These are phyloP conservation scores for Aspergillus oerlinghausenensis DNA, from an alignment of 2,329 filamentous ascomycete genomes.

Conservation along the genomic window DNA sequence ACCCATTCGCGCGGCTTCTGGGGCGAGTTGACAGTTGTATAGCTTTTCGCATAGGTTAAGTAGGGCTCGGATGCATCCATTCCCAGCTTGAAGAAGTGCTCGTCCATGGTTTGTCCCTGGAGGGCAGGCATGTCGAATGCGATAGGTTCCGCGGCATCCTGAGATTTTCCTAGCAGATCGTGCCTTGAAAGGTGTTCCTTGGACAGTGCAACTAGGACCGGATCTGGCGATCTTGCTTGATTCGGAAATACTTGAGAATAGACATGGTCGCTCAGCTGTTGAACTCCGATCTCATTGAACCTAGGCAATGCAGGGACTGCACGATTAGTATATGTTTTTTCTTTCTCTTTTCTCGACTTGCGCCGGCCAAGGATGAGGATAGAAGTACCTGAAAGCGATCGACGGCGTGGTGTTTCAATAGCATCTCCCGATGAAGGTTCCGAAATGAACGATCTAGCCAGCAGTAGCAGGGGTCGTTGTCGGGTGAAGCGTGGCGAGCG, in stretches of 20 bases:
- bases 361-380: background rate
- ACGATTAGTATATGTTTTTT: slow-evolving; percentile 12
- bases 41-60: slow-evolving; percentile 67
- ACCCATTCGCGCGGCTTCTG: slow-evolving; percentile 69
- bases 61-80: slow-evolving; percentile 84
- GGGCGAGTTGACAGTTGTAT: slow-evolving; percentile 58
- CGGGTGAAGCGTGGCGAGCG: slow-evolving; percentile 16
- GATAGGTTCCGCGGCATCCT: slow-evolving; percentile 68
- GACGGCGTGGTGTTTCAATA: slow-evolving; percentile 4
- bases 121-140: slow-evolving; percentile 79
- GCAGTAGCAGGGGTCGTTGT: slow-evolving; percentile 10
- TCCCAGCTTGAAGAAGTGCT: slow-evolving; percentile 88
- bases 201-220: slow-evolving; percentile 72
- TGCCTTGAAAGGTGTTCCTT: slow-evolving; percentile 78
- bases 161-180: slow-evolving; percentile 85
- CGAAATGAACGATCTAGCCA: slow-evolving; percentile 11
- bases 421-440: slow-evolving; percentile 8
- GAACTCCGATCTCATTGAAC: slow-evolving; percentile 89
- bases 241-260: slow-evolving; percentile 76
- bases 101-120: slow-evolving; percentile 76
- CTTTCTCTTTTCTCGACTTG: background rate
- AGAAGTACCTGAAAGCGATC: slow-evolving; percentile 27
- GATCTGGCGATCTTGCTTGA: slow-evolving; percentile 50
- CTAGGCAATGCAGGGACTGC: slow-evolving; percentile 53
- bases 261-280: slow-evolving; percentile 82